phyloP scores from a whole-genome alignment of 257 asterid species.

The Catharanthus roseus region DNA sequence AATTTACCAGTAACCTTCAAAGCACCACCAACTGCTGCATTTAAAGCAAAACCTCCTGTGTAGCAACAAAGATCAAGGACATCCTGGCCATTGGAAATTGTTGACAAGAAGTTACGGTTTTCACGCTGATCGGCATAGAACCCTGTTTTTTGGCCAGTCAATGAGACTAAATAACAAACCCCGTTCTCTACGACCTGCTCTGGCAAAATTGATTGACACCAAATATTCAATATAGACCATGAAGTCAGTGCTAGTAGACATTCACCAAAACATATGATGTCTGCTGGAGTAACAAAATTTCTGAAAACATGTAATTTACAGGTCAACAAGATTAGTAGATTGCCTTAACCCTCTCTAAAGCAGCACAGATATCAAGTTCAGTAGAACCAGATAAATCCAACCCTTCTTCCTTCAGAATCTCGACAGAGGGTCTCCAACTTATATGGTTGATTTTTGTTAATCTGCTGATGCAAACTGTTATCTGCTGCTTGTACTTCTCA shows the following conservation, averaged over 20 bases:
- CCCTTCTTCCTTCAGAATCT: conserved; percentile 94
- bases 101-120: conserved; percentile 67
- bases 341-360: conserved; percentile 63
- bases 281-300: neutral
- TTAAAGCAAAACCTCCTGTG: conserved; percentile 90
- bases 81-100: conserved; percentile 64
- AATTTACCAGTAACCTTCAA: conserved; percentile 58
- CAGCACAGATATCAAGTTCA: conserved; percentile 30
- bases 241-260: neutral
- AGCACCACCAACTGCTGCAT: conserved; percentile 90
- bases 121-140: conserved; percentile 98
- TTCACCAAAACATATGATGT: neutral
- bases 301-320: neutral
- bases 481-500: conserved; percentile 74
- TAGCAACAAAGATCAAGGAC: conserved; percentile 90
- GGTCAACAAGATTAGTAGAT: neutral
- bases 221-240: neutral
- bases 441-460: conserved; percentile 46
- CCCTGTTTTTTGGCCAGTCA: conserved; percentile 94
- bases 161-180: conserved; percentile 65
- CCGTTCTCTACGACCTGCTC: conserved; percentile 80
- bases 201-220: neutral
- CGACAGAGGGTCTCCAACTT: conserved; percentile 83
- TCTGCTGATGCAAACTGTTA: conserved; percentile 45
- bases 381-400: conserved; percentile 45